Evolutionary conservation across 371 early-diverging fungal genomes (phyloP), one percentile per base, ranked within the genome.

Genomic region (Apophysomyces sp.): DNA sequence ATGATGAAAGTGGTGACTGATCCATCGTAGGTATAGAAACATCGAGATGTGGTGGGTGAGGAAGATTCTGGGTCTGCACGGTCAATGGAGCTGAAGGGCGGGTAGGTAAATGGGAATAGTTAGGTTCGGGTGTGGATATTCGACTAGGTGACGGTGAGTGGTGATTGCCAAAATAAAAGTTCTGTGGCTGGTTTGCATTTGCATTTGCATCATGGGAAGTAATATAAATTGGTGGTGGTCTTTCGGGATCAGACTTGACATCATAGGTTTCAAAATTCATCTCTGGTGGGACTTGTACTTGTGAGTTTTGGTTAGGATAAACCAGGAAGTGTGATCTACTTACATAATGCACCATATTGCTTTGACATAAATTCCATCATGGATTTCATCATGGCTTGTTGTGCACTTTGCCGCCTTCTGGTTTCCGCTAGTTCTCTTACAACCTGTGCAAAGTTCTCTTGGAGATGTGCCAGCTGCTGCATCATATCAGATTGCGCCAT

Each of bases 401-500:
- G 89, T n/a, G 75, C 62, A 12, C 32, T 54, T 62, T 85, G 85
- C 57, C 79, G 81, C 60, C 84, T 75, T 52, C 82, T 82, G 2
- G 85, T 82, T 63, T 89, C 89, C 6, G 75, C 67, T 57, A 92
- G 73, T 65, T 92, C 90, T 31, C 85, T 73, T 16, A 80, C 70
- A 16, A 90, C 83, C 61, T 85, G 85, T 16, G 66, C 63, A 65
- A 87, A 82, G 52, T 83, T 82, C 34, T 84, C 83, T 62, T 88
- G 86, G 12, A 92, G 72, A 28, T 83, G 81, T 28, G 76, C 73
- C 37, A 90, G 71, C 60, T 87, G 85, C 66, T 84, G 83, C 37
- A 77, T 68, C 52, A 90, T 74, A 52, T 92, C 91, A n/a, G 82
- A 71, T 63, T 92, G 93, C 11, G 87, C 76, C 30, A 85, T 78